Evolutionary conservation across 2,329 filamentous ascomycete species (phyloP).

Genomic region (Aureobasidium sp.): DNA sequence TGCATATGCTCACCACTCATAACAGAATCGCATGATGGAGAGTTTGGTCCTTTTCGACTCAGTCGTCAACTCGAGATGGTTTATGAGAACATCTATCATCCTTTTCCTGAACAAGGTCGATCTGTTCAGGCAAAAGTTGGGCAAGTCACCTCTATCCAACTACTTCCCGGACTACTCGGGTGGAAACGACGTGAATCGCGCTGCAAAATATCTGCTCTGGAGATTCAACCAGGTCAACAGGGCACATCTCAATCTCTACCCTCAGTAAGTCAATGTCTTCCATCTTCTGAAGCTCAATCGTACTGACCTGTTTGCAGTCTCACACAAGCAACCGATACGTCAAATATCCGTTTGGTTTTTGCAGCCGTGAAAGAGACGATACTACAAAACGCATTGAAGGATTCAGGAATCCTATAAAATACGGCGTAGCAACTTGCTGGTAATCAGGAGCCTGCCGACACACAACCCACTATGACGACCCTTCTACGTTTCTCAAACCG

Average conservation of each 20-base stretch:
- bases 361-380: constrained; percentile 99
- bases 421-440: not conserved
- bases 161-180: constrained; percentile 98
- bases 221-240: constrained; percentile 98
- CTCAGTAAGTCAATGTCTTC: constrained; percentile 70
- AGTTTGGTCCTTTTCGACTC: constrained; percentile 94
- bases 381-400: constrained; percentile 93
- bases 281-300: constrained; percentile 17
- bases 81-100: constrained; percentile 98
- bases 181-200: constrained; percentile 94
- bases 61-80: constrained; percentile 97
- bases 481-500: constrained; percentile 6
- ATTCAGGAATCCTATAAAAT: constrained; percentile 78
- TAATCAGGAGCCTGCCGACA: constrained; percentile 66
- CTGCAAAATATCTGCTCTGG: constrained; percentile 96
- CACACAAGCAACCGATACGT: constrained; percentile 97
- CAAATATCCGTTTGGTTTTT: constrained; percentile 95
- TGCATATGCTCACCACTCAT: constrained; percentile 11
- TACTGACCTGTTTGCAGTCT: constrained; percentile 48
- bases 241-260: constrained; percentile 91
- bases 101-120: constrained; percentile 99
- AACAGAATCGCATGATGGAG: constrained; percentile 98
- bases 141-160: constrained; percentile 78
- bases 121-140: constrained; percentile 91
- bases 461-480: constrained; percentile 17